Conservation (phyloP, 768 basidiomycete genomes). For the Suillus clintonianus region DNA sequence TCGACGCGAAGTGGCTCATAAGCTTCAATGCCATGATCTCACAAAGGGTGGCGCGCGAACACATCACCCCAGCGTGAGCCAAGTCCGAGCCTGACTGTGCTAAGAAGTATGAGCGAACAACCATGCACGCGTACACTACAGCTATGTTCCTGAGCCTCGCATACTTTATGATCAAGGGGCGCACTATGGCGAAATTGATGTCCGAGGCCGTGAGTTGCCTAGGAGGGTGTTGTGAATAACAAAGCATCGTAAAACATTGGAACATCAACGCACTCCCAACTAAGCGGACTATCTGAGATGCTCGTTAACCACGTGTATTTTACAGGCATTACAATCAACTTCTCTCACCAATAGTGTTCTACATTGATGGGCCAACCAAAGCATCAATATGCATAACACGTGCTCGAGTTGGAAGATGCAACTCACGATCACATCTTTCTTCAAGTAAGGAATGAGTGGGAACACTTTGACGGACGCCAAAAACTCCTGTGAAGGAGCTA, state of each 20-base stretch:
- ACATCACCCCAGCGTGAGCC: constrained; percentile 75
- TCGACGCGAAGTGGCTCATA: constrained; percentile 68
- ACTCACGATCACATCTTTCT: constrained; percentile 69
- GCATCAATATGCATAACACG: constrained; percentile 23
- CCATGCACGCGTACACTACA: constrained; percentile 74
- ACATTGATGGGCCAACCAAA: constrained; percentile 8
- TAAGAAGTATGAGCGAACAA: constrained; percentile 79
- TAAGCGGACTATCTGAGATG: constrained; percentile 65
- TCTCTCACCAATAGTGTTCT: constrained; percentile 31
- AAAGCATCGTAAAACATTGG: not conserved
- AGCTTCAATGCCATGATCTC: constrained; percentile 91
- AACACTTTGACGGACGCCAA: constrained; percentile 72
- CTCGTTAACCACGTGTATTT: constrained; percentile 3
- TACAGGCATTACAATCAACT: not conserved
- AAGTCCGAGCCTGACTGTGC: constrained; percentile 68
- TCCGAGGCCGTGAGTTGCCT: constrained; percentile 86
- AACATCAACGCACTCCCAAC: constrained; percentile 68
- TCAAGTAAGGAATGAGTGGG: constrained; percentile 75
- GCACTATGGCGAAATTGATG: constrained; percentile 77
- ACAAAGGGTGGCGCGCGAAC: constrained; percentile 73
- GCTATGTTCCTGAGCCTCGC: constrained; percentile 75
- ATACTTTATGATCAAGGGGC: constrained; percentile 79
- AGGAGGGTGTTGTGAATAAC: constrained; percentile 7
- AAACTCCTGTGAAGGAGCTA: constrained; percentile 58
- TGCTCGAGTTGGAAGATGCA: constrained; percentile 14